These are phyloP conservation scores for Globisporangium cylindrosporum DNA, from an alignment of 352 stramenopile species.

Conservation along the genomic window DNA sequence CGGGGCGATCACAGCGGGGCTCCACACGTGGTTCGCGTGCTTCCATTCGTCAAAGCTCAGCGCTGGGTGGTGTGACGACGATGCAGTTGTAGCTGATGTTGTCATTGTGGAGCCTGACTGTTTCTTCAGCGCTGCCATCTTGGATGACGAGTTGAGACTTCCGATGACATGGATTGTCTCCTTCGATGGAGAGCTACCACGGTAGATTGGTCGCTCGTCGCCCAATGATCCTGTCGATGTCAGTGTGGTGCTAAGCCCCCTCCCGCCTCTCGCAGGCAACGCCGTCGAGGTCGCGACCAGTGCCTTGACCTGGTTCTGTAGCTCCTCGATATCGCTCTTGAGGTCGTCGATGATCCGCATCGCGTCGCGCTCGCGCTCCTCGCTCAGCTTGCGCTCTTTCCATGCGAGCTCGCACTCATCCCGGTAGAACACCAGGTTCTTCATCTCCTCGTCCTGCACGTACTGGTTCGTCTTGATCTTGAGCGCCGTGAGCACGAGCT, in stretches of 20 bases:
- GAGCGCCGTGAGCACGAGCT: slow-evolving; percentile 54
- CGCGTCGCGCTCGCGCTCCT: slow-evolving; percentile 57
- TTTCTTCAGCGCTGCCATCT: slow-evolving; percentile 17
- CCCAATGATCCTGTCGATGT: not conserved
- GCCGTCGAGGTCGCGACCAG: slow-evolving; percentile 24
- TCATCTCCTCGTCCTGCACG: slow-evolving; percentile 68
- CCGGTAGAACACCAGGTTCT: slow-evolving; percentile 65
- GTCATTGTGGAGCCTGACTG: not conserved
- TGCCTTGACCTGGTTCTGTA: slow-evolving; percentile 52
- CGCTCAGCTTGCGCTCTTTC: slow-evolving; percentile 50
- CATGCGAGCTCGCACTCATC: slow-evolving; percentile 73
- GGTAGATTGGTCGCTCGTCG: not conserved
- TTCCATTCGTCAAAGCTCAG: slow-evolving; percentile 70
- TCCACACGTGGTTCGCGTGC: slow-evolving; percentile 48
- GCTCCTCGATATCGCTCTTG: slow-evolving; percentile 50
- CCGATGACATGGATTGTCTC: not conserved
- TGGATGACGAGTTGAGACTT: slow-evolving; percentile 13
- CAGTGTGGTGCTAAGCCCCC: not conserved
- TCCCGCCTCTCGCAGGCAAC: not conserved
- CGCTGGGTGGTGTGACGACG: slow-evolving; percentile 10
- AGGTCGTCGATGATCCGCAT: slow-evolving; percentile 71
- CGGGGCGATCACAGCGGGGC: slow-evolving; percentile 11
- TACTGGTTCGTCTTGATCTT: slow-evolving; percentile 57
- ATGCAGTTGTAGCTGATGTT: not conserved
- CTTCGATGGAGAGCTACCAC: slow-evolving; percentile 10